Evolutionary conservation across 805 yeast genomes (phyloP).

Genomic region (Sungouiozyma intestinalis): DNA sequence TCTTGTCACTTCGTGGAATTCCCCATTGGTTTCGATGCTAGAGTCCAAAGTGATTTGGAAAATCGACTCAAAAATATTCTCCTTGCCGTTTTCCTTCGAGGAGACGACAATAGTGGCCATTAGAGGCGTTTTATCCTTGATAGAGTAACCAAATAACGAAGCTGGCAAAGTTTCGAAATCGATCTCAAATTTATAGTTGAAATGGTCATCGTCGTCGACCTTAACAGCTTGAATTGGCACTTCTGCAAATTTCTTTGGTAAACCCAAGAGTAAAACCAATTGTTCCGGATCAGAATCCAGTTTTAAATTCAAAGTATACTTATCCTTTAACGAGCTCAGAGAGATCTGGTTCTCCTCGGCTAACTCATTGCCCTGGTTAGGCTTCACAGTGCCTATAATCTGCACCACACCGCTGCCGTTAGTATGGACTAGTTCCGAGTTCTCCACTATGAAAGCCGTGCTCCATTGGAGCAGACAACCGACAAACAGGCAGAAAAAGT

Average conservation of each 20-base stretch:
- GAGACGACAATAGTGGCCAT: constrained; percentile 15
- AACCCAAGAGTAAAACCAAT: constrained; percentile 18
- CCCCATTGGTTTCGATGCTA: constrained; percentile 1
- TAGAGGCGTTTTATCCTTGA: constrained; percentile 8
- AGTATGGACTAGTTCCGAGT: neutral
- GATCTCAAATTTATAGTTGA: constrained; percentile 6
- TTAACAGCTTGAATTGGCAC: constrained; percentile 10
- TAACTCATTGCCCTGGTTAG: neutral
- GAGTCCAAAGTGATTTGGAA: constrained; percentile 12
- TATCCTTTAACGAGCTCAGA: constrained; percentile 9
- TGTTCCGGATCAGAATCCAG: constrained; percentile 14
- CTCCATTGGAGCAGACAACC: neutral
- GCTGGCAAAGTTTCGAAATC: constrained; percentile 12
- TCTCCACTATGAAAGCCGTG: neutral
- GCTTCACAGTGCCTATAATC: neutral
- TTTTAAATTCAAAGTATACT: constrained; percentile 14
- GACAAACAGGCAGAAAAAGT: neutral
- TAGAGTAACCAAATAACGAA: constrained; percentile 15
- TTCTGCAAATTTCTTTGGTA: constrained; percentile 18
- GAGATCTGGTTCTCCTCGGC: neutral
- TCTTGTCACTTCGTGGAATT: constrained; percentile 13
- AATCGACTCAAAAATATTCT: constrained; percentile 12
- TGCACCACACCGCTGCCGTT: neutral
- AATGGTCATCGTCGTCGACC: constrained; percentile 9
- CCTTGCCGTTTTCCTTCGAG: constrained; percentile 3